Conservation (phyloP, 371 early-diverging fungal genomes). For the Mucor circinelloides region DNA sequence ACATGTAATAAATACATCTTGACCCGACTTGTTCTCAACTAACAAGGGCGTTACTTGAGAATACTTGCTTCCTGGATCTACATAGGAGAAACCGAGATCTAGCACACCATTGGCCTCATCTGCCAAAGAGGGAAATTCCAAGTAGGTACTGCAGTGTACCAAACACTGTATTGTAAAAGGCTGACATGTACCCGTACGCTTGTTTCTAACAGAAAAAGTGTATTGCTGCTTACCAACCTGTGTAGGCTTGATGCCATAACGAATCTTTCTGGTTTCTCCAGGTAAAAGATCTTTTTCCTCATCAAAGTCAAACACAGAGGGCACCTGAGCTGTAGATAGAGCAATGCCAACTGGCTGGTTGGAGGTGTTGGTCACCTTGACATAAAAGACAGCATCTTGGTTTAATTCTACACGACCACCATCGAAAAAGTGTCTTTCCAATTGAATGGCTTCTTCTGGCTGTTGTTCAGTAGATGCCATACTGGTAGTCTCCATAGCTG, state of each 20-base stretch:
- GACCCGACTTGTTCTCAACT: constrained; percentile 72
- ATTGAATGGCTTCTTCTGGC: constrained; percentile 20
- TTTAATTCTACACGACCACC: constrained; percentile 61
- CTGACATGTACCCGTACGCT: constrained; percentile 29
- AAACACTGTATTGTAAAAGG: constrained; percentile 63
- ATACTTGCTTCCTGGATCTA: constrained; percentile 77
- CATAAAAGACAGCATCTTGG: constrained; percentile 59
- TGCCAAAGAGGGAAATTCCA: constrained; percentile 67
- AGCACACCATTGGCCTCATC: constrained; percentile 60
- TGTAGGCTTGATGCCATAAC: constrained; percentile 55
- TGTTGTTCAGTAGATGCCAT: not conserved
- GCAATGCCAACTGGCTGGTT: constrained; percentile 43
- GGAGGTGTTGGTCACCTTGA: constrained; percentile 57
- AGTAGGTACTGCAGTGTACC: constrained; percentile 59
- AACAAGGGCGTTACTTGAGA: constrained; percentile 74
- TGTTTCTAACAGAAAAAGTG: constrained; percentile 49
- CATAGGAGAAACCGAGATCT: constrained; percentile 84
- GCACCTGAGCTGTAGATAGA: constrained; percentile 22
- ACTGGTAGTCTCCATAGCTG: not conserved
- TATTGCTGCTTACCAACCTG: constrained; percentile 60
- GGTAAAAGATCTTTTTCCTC: constrained; percentile 43
- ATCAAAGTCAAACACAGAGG: constrained; percentile 39
- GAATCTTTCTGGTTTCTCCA: constrained; percentile 62
- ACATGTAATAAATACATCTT: constrained; percentile 68
- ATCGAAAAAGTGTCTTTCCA: constrained; percentile 59